These are phyloP conservation scores for Sphaerulina musiva DNA, from an alignment of 2,329 filamentous ascomycete species.

Conservation along the genomic window DNA sequence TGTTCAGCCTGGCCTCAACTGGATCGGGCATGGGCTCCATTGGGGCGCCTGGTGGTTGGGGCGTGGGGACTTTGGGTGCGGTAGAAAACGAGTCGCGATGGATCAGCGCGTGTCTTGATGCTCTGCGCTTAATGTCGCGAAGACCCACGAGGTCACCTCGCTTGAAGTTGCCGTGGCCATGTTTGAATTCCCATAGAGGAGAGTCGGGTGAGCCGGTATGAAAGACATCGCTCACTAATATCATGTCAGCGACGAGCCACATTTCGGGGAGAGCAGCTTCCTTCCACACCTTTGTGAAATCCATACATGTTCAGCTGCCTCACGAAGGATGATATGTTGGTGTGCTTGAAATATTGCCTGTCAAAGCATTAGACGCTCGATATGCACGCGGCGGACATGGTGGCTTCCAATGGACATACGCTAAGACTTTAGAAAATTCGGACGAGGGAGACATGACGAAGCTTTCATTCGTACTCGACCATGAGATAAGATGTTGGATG, in stretches of 20 bases:
- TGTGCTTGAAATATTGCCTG: constrained; percentile 99
- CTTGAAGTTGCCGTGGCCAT: constrained; percentile 95
- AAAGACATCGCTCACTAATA: constrained; percentile 89
- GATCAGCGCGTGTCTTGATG: constrained; percentile 85
- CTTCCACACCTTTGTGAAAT: constrained; percentile 84
- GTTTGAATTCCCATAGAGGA: constrained; percentile 97
- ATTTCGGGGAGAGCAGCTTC: not conserved
- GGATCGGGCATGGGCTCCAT: constrained; percentile 65
- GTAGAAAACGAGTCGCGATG: constrained; percentile 79
- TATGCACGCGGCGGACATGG: not conserved
- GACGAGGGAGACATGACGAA: constrained; percentile 98
- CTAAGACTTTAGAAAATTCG: constrained; percentile 95
- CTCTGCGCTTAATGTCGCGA: constrained; percentile 89
- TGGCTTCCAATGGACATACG: constrained; percentile 42
- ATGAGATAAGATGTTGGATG: constrained; percentile 94
- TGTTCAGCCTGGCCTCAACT: constrained; percentile 65
- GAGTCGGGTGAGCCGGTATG: constrained; percentile 91
- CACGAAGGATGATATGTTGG: constrained; percentile 97
- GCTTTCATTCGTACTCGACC: constrained; percentile 88
- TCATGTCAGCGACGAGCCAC: not conserved
- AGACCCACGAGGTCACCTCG: constrained; percentile 84
- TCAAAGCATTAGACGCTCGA: constrained; percentile 15
- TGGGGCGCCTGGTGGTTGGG: constrained; percentile 65
- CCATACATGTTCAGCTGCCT: constrained; percentile 99
- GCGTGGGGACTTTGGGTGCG: constrained; percentile 62